A percentile compares a stretch with the other conserved stretches of the same genome.
These are phyloP conservation scores for Sphaerobolus stellatus DNA, from an alignment of 1,284 basidiomycete species.

Conservation along the genomic window DNA sequence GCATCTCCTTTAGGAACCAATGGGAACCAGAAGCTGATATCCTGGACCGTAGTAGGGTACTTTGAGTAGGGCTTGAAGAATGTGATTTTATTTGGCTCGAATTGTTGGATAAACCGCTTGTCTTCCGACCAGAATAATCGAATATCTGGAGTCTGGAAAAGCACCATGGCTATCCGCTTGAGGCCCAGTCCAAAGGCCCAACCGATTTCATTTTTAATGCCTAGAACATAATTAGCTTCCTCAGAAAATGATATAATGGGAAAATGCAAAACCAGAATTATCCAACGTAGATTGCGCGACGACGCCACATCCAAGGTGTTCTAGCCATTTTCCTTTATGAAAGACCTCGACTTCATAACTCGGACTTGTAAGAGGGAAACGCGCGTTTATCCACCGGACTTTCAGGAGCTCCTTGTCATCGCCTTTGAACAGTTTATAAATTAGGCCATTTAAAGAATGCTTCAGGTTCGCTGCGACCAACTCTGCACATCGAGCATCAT, in stretches of 20 bases:
- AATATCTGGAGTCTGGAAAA: conserved; percentile 97
- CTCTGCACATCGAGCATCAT: conserved; percentile 70
- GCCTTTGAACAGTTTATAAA: conserved; percentile 80
- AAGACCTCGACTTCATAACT: conserved; percentile 98
- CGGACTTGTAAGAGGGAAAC: conserved; percentile 97
- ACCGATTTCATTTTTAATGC: conserved; percentile 79
- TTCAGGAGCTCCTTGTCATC: conserved; percentile 64
- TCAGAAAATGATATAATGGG: too few species aligned
- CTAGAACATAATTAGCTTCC: too few species aligned
- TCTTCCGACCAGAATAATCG: conserved; percentile 98
- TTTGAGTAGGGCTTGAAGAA: conserved; percentile 88
- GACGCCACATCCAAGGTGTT: conserved; percentile 94
- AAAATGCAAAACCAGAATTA: conserved; percentile 65
- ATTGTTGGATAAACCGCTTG: conserved; percentile 85
- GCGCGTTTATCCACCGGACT: conserved; percentile 96
- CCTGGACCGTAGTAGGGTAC: conserved; percentile 87
- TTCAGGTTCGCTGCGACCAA: conserved; percentile 86
- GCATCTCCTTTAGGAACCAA: conserved; percentile 19
- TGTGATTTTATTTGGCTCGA: conserved; percentile 71
- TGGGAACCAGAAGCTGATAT: conserved; percentile 89
- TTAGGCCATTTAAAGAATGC: conserved; percentile 85
- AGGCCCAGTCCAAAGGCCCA: conserved; percentile 99
- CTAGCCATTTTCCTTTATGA: conserved; percentile 96
- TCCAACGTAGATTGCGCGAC: conserved; percentile 88
- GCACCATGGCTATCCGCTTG: conserved; percentile 97